Evolutionary conservation across 306 rosid species (phyloP), one percentile per base, ranked within the genome.

Genomic region (Senna tora): DNA sequence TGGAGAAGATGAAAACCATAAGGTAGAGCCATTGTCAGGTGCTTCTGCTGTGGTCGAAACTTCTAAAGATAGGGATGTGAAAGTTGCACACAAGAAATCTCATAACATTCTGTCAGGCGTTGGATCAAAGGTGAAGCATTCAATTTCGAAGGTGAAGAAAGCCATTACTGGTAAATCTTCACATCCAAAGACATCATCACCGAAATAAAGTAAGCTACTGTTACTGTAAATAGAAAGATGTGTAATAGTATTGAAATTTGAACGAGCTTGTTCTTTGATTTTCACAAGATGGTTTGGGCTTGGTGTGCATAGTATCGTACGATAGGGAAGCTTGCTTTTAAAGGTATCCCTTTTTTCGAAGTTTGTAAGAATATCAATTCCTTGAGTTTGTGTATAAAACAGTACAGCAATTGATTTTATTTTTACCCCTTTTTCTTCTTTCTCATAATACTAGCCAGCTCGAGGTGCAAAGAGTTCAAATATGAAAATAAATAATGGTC

Each of bases 61-160:
- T 67, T 78, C 88, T 9, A 72, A 58, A 70, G 86, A 86, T 2
- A 28, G 12, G 30, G 82, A 81, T 20, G 78, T 41, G 2, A 86
- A 81, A 71, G 83, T 55, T 59, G 34, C 70, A 33, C 86, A 75
- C 50, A 90, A 88, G 84, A 90, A 90, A 69, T 81, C 90, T 33
- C 87, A 84, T 20, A 79, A 69, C 63, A 77, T 90, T 50, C 49
- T 88, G 10, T 90, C 92, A 15, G 88, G 94, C 20, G 89, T 90
- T 60, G 86, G 96, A 21, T 81, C 90, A 63, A 83, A 82, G 82
- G 89, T 89, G 25, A 90, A 90, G 86, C 92, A 84, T 67, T 90
- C 94, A 28, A 84, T 90, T 69, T 88, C 90, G 19, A 86, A 86
- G 73, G 92, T 90, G 78, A 88, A 83, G 85, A 88, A 88, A 71